Evolutionary conservation across 306 rosid species (phyloP), one percentile per base, ranked within the genome.

Genomic region (Oemleria cerasiformis): DNA sequence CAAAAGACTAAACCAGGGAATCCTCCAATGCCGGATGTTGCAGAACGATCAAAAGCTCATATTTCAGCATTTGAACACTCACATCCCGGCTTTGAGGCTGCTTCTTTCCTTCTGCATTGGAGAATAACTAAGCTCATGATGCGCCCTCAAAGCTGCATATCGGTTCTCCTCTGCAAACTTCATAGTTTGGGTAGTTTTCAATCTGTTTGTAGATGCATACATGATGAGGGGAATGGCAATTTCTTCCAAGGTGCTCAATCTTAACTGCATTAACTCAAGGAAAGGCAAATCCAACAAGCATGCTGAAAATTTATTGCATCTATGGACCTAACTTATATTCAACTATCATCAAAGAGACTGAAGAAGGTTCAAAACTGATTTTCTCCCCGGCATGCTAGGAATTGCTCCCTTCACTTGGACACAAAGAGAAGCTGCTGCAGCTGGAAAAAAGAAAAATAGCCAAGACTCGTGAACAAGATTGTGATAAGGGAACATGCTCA

Each of bases 341-440:
- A 72, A 16, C 71, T 56, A 71, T 77, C 40, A 67, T 84, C 83
- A 90, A 69, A 34, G 72, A 76, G 83, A 75, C 21, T 76, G 79
- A 76, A 94, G 94, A 66, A 91, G 90, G 70, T 85, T 84, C 64
- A 84, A 67, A 73, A 94, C 92, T 50, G 96, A 83, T 72, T 84
- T 69, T 72, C 98, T 86, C 60, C 87, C 87, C 34, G 97, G 98
- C 97, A 94, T 91, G 85, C 97, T 89, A 36, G 98, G 97, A 83
- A 88, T 87, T 75, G 98, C 97, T 60, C 97, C 98, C 81, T 94
- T 94, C 70, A 91, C 97, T 87, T 89, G 96, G 76, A 94, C 89
- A 82, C 98, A 91, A 9, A 91, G 92, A 75, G 96, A 94, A 48
- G 98, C 97, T 3, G 98, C 98, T 5, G 97, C 97, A 74, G 98